Base-by-base conservation (phyloP, 2,329 filamentous ascomycete genomes). In the Trematosphaeria pertusa region DNA sequence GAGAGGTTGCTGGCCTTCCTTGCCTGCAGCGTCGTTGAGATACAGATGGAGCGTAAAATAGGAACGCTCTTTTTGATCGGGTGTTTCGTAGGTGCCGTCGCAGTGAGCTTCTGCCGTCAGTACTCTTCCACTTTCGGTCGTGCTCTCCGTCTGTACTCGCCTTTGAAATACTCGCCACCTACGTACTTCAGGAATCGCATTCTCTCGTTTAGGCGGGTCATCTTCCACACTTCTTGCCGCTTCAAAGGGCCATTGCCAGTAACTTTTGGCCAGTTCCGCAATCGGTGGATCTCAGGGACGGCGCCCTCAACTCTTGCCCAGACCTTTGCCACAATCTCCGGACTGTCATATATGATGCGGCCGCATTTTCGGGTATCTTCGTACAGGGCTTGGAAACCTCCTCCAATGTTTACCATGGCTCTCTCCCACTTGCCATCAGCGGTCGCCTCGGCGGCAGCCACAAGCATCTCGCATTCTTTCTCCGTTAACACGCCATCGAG, bases 131-230 rank as follows among this genome's bases (percentile, higher is more conserved):
- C 9, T 7, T 30, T 17, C 12, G 10, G n/a, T n/a, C n/a, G n/a
- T n/a, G 14, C 7, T 22, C 5, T 3, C 10, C 37, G 30, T 7
- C 12, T 2, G 20, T 37, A 54, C 59, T 28, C 58, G 68, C 76
- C 78, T 50, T 79, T 81, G 61, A 95, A 94, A 64, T 86, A 93
- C 59, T 91, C 85, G 0, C 88, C 88, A 0, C 78, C 72, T 0
- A 78, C 78, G 65, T 94, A 94, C 61, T 83, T 86, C 39, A 95
- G 73, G 59, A 92, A 92, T 20, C 90, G 76, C 80, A 92, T 80
- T 26, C 88, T 75, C 64, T 91, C 82, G 66, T 94, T 94, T 32
- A 89, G 67, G 8, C 85, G 66, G 8, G 62, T 73, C 46, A 73
- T 54, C 35, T 59, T 64, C 59, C 76, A 78, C 9, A 72, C 71